Evolutionary conservation across 2,329 filamentous ascomycete species (phyloP).

Genomic region (Epichloe amarillans): DNA sequence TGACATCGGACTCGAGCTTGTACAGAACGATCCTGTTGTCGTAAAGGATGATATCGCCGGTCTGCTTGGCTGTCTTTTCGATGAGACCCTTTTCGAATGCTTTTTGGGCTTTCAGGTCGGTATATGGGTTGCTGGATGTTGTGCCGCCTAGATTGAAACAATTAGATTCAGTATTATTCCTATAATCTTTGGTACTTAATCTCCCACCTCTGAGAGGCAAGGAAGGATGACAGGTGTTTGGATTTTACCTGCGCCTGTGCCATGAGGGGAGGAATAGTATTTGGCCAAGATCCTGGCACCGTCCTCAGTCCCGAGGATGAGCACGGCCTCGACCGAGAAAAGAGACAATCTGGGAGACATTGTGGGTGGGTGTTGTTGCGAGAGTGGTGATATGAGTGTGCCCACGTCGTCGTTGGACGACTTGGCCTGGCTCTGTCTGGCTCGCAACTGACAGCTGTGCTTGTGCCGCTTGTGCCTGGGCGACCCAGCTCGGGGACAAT

Average conservation of each 20-base stretch:
- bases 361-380: conserved; percentile 9
- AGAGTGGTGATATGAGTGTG: conserved; percentile 1
- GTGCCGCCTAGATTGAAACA: conserved; percentile 17
- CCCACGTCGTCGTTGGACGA: background rate
- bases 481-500: no score
- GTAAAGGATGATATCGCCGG: conserved; percentile 90
- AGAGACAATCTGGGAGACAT: conserved; percentile 68
- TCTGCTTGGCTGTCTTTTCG: conserved; percentile 93
- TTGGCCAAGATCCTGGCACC: conserved; percentile 86
- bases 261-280: conserved; percentile 63
- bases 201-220: no score
- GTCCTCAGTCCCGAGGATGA: conserved; percentile 74
- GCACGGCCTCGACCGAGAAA: conserved; percentile 63
- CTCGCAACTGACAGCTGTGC: background rate
- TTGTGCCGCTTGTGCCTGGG: no score
- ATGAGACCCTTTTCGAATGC: conserved; percentile 91
- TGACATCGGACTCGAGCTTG: conserved; percentile 95
- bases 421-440: background rate
- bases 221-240: background rate
- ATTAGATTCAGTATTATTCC: background rate
- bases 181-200: no score
- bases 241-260: conserved; percentile 24
- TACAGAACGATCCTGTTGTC: conserved; percentile 94
- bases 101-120: conserved; percentile 85
- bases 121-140: conserved; percentile 59